Evolutionary conservation across 2,329 filamentous ascomycete genomes (phyloP).

Genomic region (Capronia americana): DNA sequence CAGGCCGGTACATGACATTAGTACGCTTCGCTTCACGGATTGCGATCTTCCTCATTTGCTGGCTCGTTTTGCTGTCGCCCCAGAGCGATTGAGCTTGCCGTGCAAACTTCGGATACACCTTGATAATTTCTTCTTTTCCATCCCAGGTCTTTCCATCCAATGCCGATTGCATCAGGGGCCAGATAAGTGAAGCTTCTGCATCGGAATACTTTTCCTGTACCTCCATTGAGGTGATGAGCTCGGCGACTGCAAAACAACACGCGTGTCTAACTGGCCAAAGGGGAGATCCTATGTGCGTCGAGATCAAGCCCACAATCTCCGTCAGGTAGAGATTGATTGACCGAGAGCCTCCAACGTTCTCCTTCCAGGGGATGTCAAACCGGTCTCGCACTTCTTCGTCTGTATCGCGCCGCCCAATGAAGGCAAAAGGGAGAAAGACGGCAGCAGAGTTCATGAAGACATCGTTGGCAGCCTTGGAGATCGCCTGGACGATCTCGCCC

Average conservation of each 20-base stretch:
- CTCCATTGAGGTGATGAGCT: slow-evolving; percentile 70
- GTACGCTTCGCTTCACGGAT: slow-evolving; percentile 89
- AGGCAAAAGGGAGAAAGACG: slow-evolving; percentile 82
- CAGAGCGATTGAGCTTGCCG: slow-evolving; percentile 66
- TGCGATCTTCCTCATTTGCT: slow-evolving; percentile 76
- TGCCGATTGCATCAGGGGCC: slow-evolving; percentile 83
- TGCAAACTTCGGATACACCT: slow-evolving; percentile 79
- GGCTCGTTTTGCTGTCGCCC: slow-evolving; percentile 62
- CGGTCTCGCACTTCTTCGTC: slow-evolving; percentile 78
- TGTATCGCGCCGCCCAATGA: slow-evolving; percentile 83
- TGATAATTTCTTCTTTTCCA: slow-evolving; percentile 84
- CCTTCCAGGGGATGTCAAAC: slow-evolving; percentile 86
- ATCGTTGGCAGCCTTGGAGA: slow-evolving; percentile 87
- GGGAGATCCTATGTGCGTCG: slow-evolving; percentile 73
- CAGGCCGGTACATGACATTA: slow-evolving; percentile 80
- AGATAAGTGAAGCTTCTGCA: slow-evolving; percentile 68
- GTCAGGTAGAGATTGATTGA: slow-evolving; percentile 81
- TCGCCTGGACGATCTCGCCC: slow-evolving; percentile 80
- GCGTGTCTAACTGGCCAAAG: slow-evolving; percentile 93
- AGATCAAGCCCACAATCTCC: slow-evolving; percentile 76
- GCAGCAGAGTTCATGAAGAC: slow-evolving; percentile 79
- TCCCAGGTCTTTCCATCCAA: slow-evolving; percentile 89
- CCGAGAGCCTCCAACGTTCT: slow-evolving; percentile 84
- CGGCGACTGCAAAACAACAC: slow-evolving; percentile 79
- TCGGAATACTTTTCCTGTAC: slow-evolving; percentile 60